These are phyloP conservation scores for Alternaria infectoria DNA, from an alignment of 2,329 filamentous ascomycete species.

Conservation along the genomic window DNA sequence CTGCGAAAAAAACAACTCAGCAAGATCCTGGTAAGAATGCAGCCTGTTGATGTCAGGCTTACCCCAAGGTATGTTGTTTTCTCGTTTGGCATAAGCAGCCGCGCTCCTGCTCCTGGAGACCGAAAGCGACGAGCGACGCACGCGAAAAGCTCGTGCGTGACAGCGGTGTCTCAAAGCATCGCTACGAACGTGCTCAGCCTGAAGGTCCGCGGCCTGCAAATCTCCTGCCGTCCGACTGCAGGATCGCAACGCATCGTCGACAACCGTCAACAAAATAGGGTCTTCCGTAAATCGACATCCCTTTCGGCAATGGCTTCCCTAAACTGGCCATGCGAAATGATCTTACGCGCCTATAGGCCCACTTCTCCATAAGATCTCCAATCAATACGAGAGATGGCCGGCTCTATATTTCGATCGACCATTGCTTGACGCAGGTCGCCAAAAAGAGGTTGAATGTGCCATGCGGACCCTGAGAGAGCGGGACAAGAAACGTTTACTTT, in stretches of 20 bases:
- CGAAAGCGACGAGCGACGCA: not conserved
- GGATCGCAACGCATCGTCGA: slow-evolving; percentile 7
- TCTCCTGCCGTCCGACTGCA: slow-evolving; percentile 11
- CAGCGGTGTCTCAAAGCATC: not conserved
- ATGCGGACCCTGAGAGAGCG: slow-evolving; percentile 12
- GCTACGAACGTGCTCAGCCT: not conserved
- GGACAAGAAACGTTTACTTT: slow-evolving; percentile 9
- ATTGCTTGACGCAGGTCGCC: slow-evolving; percentile 8
- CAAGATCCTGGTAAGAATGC: not conserved
- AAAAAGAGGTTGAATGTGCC: slow-evolving; percentile 2
- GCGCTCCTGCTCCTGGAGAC: not conserved
- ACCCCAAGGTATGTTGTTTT: not conserved
- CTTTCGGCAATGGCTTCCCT: not conserved
- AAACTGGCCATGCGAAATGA: not conserved
- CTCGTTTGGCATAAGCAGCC: not conserved
- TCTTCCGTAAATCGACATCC: slow-evolving; percentile 1
- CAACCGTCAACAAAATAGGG: not conserved
- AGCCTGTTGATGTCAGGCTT: not conserved
- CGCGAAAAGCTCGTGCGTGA: not conserved
- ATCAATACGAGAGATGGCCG: slow-evolving; percentile 2
- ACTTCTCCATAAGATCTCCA: not conserved
- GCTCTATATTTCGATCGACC: slow-evolving; percentile 15
- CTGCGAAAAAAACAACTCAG: not conserved
- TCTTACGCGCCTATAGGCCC: slow-evolving; percentile 3
- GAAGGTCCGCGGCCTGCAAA: not conserved